A percentile compares a stretch with the other conserved stretches of the same genome.
Conservation (phyloP, 768 basidiomycete genomes). For the Lactarius deliciosus region DNA sequence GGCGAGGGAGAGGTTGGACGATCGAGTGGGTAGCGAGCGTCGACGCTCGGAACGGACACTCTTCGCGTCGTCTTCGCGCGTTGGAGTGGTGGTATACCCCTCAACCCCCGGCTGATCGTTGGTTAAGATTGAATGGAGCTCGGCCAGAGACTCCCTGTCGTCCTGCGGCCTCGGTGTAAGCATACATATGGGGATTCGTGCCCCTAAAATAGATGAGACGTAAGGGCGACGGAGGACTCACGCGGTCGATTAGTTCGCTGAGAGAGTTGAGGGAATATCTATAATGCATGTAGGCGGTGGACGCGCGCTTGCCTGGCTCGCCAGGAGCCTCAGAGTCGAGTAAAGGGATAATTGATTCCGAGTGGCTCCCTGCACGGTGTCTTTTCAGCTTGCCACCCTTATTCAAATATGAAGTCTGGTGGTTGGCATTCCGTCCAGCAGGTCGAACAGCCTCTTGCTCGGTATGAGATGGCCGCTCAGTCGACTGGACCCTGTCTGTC, state of each 20-base stretch:
- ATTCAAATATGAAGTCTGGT: constrained; percentile 48
- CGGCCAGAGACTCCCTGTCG: constrained; percentile 69
- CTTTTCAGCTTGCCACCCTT: constrained; percentile 41
- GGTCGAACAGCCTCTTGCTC: constrained; percentile 24
- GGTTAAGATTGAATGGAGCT: constrained; percentile 69
- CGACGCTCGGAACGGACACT: constrained; percentile 32
- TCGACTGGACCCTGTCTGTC: constrained; percentile 18
- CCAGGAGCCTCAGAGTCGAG: constrained; percentile 34
- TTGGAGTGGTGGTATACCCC: constrained; percentile 28
- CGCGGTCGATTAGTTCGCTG: constrained; percentile 74
- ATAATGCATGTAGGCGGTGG: constrained; percentile 66
- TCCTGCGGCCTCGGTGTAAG: constrained; percentile 47
- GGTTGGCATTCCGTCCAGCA: constrained; percentile 45
- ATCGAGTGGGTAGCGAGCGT: constrained; percentile 59
- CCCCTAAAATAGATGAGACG: constrained; percentile 22
- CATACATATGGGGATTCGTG: background rate
- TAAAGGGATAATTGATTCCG: constrained; percentile 59
- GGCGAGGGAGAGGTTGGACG: constrained; percentile 58
- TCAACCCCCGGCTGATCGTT: constrained; percentile 19
- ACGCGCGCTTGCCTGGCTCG: constrained; percentile 27
- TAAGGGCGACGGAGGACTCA: constrained; percentile 38
- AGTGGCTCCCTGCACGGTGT: constrained; percentile 42
- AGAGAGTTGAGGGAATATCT: constrained; percentile 81
- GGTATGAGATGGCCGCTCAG: constrained; percentile 6
- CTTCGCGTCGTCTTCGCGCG: constrained; percentile 24